phyloP scores from a whole-genome alignment of 345 rosid species.

The Pugionium cornutum region DNA sequence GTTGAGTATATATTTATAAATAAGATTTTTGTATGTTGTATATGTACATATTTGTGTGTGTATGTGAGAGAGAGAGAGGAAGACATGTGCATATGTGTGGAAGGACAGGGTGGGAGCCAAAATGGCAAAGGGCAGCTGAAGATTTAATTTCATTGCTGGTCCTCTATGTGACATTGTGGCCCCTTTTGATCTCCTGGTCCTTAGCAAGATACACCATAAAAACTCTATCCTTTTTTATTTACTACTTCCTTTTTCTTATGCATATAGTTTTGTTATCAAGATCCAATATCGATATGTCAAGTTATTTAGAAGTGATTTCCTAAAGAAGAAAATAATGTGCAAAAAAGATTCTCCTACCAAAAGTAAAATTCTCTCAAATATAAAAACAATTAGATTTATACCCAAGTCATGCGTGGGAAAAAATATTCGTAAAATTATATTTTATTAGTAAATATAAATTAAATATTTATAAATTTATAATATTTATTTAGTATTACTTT shows the following conservation, averaged over 20 bases:
- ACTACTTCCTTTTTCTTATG: neutral
- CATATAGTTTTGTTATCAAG: neutral
- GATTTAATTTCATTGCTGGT: slow-evolving; percentile 45
- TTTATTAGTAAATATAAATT: too few species aligned
- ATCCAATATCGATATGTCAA: too few species aligned
- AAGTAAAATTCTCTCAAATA: too few species aligned
- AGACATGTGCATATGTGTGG: slow-evolving; percentile 50
- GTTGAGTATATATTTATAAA: slow-evolving; percentile 44
- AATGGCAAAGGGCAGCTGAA: slow-evolving; percentile 42
- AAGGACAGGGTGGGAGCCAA: slow-evolving; percentile 60
- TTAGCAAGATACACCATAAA: slow-evolving; percentile 37
- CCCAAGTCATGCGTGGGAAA: too few species aligned
- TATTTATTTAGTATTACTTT: too few species aligned
- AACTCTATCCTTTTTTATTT: slow-evolving; percentile 12
- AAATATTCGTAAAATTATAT: too few species aligned
- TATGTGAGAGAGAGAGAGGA: slow-evolving; percentile 14
- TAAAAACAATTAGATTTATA: too few species aligned
- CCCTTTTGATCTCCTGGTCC: slow-evolving; percentile 48
- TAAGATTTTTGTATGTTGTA: slow-evolving; percentile 36
- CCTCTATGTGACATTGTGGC: slow-evolving; percentile 58
- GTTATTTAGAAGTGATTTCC: too few species aligned
- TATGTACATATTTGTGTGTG: slow-evolving; percentile 17
- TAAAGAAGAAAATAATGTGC: too few species aligned
- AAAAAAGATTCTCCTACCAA: too few species aligned
- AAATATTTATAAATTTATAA: too few species aligned